Conservation (phyloP, 257 asterid genomes). For the Ocimum tenuiflorum region DNA sequence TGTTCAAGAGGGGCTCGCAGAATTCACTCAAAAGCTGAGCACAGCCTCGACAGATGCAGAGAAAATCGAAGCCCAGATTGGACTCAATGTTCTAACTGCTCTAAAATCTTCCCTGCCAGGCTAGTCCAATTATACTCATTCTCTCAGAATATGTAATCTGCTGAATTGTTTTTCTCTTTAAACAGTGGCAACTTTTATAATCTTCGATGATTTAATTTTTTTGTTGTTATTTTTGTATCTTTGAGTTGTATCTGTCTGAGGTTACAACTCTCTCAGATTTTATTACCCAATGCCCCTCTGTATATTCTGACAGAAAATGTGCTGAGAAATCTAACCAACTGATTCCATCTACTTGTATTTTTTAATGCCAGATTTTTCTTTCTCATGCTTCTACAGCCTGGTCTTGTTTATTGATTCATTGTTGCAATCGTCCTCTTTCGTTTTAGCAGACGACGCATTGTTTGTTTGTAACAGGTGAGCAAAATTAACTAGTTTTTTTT, state of each 20-base stretch:
- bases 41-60: slow-evolving; percentile 41
- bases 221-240: background rate
- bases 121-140: slow-evolving; percentile 12
- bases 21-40: slow-evolving; percentile 42
- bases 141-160: background rate
- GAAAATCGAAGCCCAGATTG: slow-evolving; percentile 48
- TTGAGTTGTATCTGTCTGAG: background rate
- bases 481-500: background rate
- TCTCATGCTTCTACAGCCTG: too few species aligned
- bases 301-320: background rate
- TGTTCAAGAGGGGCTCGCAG: slow-evolving; percentile 35
- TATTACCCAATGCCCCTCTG: background rate
- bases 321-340: background rate
- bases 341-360: background rate
- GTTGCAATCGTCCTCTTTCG: too few species aligned
- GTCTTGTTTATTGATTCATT: too few species aligned
- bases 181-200: background rate
- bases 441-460: too few species aligned
- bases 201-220: background rate
- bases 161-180: background rate
- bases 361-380: background rate
- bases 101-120: slow-evolving; percentile 35
- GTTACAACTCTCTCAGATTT: background rate
- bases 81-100: slow-evolving; percentile 43
- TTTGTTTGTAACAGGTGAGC: background rate